Conservation (phyloP, 1,284 basidiomycete genomes). For the Austropuccinia psidii region DNA sequence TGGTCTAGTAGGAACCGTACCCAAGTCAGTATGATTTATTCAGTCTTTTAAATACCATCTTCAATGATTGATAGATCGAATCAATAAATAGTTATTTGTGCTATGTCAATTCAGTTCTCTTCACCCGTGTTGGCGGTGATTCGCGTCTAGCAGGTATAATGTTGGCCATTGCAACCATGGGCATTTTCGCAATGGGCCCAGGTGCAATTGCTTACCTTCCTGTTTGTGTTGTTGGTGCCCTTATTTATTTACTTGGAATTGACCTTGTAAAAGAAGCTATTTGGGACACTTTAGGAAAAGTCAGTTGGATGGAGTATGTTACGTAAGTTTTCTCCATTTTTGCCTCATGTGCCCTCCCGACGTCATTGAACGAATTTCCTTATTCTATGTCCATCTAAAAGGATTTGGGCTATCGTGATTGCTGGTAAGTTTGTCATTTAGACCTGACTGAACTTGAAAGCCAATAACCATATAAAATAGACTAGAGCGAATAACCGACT, state of each 20-base stretch:
- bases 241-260: constrained; percentile 91
- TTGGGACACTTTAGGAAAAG: constrained; percentile 88
- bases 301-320: constrained; percentile 47
- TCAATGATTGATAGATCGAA: background rate
- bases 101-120: constrained; percentile 48
- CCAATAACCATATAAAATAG: background rate
- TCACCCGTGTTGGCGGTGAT: constrained; percentile 88
- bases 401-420: constrained; percentile 56
- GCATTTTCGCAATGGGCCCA: constrained; percentile 72
- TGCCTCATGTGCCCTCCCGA: constrained; percentile 42
- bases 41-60: background rate
- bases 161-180: constrained; percentile 66
- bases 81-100: constrained; percentile 5
- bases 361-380: background rate
- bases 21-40: constrained; percentile 38
- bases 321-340: constrained; percentile 51
- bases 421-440: constrained; percentile 57
- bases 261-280: constrained; percentile 85
- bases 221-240: constrained; percentile 57
- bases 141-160: constrained; percentile 76
- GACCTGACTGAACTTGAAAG: constrained; percentile 35
- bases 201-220: constrained; percentile 76
- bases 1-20: constrained; percentile 69
- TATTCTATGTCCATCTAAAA: constrained; percentile 39
- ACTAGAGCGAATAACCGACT: too few species aligned